Evolutionary conservation across 2,329 filamentous ascomycete genomes (phyloP), one percentile per base, ranked within the genome.

Genomic region (Colletotrichum sp.): DNA sequence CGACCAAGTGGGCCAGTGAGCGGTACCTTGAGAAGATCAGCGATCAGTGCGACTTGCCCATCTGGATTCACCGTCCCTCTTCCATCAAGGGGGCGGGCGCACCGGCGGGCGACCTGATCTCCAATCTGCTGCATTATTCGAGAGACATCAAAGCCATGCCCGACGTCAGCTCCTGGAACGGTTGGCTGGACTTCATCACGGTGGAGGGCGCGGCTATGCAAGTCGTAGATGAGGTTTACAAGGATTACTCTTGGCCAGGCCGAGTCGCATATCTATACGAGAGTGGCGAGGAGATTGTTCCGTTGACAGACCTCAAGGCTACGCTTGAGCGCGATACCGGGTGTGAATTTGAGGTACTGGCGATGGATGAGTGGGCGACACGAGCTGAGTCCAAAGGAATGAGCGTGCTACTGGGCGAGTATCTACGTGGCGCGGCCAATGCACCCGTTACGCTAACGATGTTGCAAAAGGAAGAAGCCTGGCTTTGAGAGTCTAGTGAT

Each of bases 1-100:
- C 81, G 2, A 74, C 76, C 34, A 85, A 85, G 68, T 86, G 83
- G 84, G 83, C 78, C 6, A 79, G 78, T 60, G 84, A 86, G 70
- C 48, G 43, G 1, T 75, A 82, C 8, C 79, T 86, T 0, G 83
- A 84, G 77, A 78, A 77, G 2, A 75, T 69, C 8, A 61, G 43
- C 18, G 61, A 57, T 6, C 28, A 21, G 26, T 48, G 75, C 21
- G 74, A 55, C 6, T n/a, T 77, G n/a, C 75, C 30, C 1, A 63
- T 77, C 16, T 60, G 57, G n/a, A 80, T 79, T 36, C 76, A 79
- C 18, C 77, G 78, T 4, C 78, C 78, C 4, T 75, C 69, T 3
- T 75, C 75, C 7, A 80, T 79, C 30, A 57, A 74, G 4, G 70
- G 61, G 4, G 24, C 3, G 12, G 63, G 48, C 10, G 61, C 32